Base-by-base conservation (phyloP, 225 moss, liverwort and hornwort genomes). In the Pseudoscleropodium purum region DNA sequence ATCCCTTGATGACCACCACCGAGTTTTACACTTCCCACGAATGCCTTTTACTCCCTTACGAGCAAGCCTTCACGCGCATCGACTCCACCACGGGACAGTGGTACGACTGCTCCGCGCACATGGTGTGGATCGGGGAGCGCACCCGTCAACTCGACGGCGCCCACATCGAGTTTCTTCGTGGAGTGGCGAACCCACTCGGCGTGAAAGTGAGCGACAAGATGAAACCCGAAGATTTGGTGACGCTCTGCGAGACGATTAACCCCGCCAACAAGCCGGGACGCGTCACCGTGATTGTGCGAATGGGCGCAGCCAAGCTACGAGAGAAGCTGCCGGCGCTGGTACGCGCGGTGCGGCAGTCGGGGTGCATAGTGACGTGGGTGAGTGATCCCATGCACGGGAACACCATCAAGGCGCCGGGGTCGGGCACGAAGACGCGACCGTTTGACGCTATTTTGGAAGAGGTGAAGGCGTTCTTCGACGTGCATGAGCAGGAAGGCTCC, bases 321-420 rank as follows among this genome's bases (percentile, higher is more conserved):
- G 87, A 92, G 62, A 90, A 92, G 84, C 62, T 93, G 11, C 93
- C 93, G 33, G 91, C 92, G 76, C 85, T 93, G 21, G 85, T 93
- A 92, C 57, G 95, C 84, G 96, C 97, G 24, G 93, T 97, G 31
- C 92, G 95, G 30, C 93, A 91, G 69, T 92, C 95, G 11, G 97
- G 97, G 24, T 63, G 92, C 69, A 83, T 93, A n/a, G 97, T 97
- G 79, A 97, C 97, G 18, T 97, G 97, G 97, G 97, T 97, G 84
- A 94, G 96, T 82, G 97, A 97, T 74, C 97, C 97, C 65, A 97
- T 97, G 97, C 97, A 97, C 89, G 97, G 96, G 18, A 97, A 97
- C 87, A 97, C 97, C 47, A 94, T 97, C 89, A 96, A 97, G 88
- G 95, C 97, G 37, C 97, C 97, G 19, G 87, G 60, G 5, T 95